Evolutionary conservation across 208 protist species (phyloP).

Genomic region (Wallacemonas sp.): DNA sequence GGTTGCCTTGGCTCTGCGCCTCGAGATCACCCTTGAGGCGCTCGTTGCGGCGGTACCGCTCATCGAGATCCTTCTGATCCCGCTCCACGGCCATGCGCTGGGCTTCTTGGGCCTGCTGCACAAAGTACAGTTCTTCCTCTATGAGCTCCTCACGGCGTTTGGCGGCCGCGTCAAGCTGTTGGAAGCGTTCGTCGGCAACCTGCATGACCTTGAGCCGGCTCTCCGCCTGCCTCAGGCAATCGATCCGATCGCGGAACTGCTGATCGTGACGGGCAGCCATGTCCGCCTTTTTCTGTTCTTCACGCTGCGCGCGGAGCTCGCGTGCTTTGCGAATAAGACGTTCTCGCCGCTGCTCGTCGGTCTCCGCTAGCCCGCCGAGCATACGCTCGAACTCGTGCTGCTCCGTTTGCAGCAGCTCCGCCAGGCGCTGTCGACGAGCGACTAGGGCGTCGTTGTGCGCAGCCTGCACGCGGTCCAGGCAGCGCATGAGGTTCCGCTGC

Average conservation of each 20-base stretch:
- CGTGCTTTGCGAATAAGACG: constrained; percentile 72
- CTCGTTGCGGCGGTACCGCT: constrained; percentile 37
- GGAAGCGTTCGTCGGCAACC: constrained; percentile 63
- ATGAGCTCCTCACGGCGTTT: constrained; percentile 36
- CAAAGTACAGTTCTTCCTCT: constrained; percentile 63
- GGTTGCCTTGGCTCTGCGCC: constrained; percentile 75
- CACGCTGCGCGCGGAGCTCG: constrained; percentile 60
- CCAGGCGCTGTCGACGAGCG: constrained; percentile 65
- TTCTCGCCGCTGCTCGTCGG: constrained; percentile 83
- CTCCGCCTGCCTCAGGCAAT: constrained; percentile 77
- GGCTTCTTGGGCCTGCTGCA: constrained; percentile 68
- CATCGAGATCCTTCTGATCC: constrained; percentile 60
- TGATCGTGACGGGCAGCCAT: constrained; percentile 55
- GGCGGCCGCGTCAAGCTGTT: constrained; percentile 55
- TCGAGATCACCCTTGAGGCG: constrained; percentile 52
- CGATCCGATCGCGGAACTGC: constrained; percentile 79
- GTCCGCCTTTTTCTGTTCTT: constrained; percentile 51
- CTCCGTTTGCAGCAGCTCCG: constrained; percentile 63
- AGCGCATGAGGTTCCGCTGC: constrained; percentile 48
- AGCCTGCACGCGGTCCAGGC: constrained; percentile 73
- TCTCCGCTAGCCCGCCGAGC: constrained; percentile 68
- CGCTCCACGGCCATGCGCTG: constrained; percentile 60
- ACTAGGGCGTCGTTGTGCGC: constrained; percentile 79
- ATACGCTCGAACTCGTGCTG: constrained; percentile 61
- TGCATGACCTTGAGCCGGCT: constrained; percentile 87